Base-by-base conservation (phyloP, 306 rosid genomes). In the Cajanus cajan region DNA sequence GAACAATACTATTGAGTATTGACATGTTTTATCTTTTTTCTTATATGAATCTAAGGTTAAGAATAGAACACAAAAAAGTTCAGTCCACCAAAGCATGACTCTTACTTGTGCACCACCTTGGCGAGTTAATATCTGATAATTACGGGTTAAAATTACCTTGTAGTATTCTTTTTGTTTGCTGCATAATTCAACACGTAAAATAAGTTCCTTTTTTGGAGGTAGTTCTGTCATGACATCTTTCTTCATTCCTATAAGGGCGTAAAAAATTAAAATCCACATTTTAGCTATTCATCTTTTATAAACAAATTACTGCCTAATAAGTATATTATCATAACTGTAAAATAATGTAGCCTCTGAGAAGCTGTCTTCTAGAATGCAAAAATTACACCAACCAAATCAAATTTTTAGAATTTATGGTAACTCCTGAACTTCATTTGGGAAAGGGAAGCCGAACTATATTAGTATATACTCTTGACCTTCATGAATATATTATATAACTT, bases 211-310 rank as follows among this genome's bases (percentile, higher is more conserved):
- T 78, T 95, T 95, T 31, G 99, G 97, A 78, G 99, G 99, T 31
- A 95, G 80, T 43, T 93, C 99, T 88, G 90, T 95, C 99, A 95
- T 90, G 78, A 95, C 99, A 84, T 95, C 99, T 83, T 93, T 95
- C 84, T 95, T 95, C 85, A 95, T 92, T 85, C 98, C 98, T 95
- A 88, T 55, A 86, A 58, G 69, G 73, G 71, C 77, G 86, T 33
- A 22, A 71, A 73, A 73, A 40, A 62, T 25, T 68, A 59, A 25
- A 67, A 77, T 47, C 73, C 68, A 73, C 66, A 68, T 25, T 57
- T 76, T 54, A 68, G 70, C 67, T 25, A 71, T 77, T 25, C 37
- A 22, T 18, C 6, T 54, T 61, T 9, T 48, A 74, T 12, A 63
- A 78, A 44, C 25, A 76, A 68, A 71, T 47, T 5, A 57, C 39